phyloP scores from a whole-genome alignment of 768 basidiomycete species.

The Cystofilobasidium capitatum region DNA sequence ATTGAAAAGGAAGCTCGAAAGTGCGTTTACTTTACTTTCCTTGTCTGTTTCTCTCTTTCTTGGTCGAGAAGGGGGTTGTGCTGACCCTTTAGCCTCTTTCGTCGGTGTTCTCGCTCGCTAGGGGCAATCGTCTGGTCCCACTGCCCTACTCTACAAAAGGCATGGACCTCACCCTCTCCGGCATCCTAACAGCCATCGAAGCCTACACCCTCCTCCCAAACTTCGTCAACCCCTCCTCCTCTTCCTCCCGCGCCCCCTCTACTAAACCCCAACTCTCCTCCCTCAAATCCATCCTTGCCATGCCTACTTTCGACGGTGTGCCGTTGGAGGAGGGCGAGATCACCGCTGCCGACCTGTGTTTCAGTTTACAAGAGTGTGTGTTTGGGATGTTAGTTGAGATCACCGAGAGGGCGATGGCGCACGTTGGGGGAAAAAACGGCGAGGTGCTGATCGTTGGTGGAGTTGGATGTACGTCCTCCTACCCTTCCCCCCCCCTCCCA shows the following conservation, averaged over 20 bases:
- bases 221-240: conserved; percentile 7
- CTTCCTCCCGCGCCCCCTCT: not conserved
- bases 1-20: conserved; percentile 92
- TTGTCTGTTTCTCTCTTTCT: too few species aligned
- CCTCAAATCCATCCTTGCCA: conserved; percentile 10
- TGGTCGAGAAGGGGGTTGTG: not conserved
- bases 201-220: conserved; percentile 52
- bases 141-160: conserved; percentile 96
- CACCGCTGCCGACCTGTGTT: conserved; percentile 92
- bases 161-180: conserved; percentile 96
- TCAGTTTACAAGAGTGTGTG: conserved; percentile 90
- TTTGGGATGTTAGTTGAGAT: conserved; percentile 99
- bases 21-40: conserved; percentile 42
- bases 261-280: conserved; percentile 3
- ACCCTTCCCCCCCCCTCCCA: not conserved
- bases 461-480: conserved; percentile 79
- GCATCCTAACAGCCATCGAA: conserved; percentile 78
- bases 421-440: conserved; percentile 57
- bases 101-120: conserved; percentile 35
- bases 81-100: not conserved
- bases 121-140: conserved; percentile 70
- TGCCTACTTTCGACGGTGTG: not conserved
- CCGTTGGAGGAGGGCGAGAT: conserved; percentile 55
- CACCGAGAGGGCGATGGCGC: conserved; percentile 97
- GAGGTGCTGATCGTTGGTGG: conserved; percentile 97